A percentile compares a stretch with the other conserved stretches of the same genome.
These are phyloP conservation scores for Ceratobasidium theobromae DNA, from an alignment of 1,284 basidiomycete genomes.

Conservation along the genomic window DNA sequence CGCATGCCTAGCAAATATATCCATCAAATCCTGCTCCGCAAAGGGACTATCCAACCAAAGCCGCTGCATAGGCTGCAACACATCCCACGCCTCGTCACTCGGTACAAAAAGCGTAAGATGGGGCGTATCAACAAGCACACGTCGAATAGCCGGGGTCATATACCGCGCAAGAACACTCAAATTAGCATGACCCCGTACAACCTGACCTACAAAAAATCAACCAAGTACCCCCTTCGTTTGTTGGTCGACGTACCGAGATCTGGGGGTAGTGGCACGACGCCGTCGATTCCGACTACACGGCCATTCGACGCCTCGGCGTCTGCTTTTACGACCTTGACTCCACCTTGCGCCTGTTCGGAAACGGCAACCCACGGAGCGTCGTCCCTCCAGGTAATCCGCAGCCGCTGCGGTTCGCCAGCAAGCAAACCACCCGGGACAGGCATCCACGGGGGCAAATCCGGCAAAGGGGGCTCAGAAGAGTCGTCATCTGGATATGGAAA, in stretches of 20 bases:
- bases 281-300: slow-evolving; percentile 71
- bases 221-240: neutral
- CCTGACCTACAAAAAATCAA: slow-evolving; percentile 49
- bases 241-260: slow-evolving; percentile 74
- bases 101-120: slow-evolving; percentile 91
- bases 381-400: slow-evolving; percentile 59
- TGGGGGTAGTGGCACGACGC: slow-evolving; percentile 74
- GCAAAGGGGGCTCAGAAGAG: slow-evolving; percentile 50
- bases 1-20: slow-evolving; percentile 77
- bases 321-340: slow-evolving; percentile 60
- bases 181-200: slow-evolving; percentile 58
- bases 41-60: slow-evolving; percentile 85
- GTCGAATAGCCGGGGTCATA: slow-evolving; percentile 57
- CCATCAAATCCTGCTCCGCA: slow-evolving; percentile 73
- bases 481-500: slow-evolving; percentile 62
- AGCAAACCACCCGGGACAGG: slow-evolving; percentile 80
- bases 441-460: slow-evolving; percentile 80
- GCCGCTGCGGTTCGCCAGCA: slow-evolving; percentile 77
- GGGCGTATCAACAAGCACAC: slow-evolving; percentile 61
- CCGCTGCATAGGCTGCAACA: slow-evolving; percentile 65
- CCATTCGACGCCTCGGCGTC: slow-evolving; percentile 70
- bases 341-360: slow-evolving; percentile 70
- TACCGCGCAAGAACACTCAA: slow-evolving; percentile 71
- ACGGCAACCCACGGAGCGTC: slow-evolving; percentile 65
- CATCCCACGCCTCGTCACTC: slow-evolving; percentile 74